Evolutionary conservation across 768 basidiomycete genomes (phyloP).

Genomic region (Boletus edulis): DNA sequence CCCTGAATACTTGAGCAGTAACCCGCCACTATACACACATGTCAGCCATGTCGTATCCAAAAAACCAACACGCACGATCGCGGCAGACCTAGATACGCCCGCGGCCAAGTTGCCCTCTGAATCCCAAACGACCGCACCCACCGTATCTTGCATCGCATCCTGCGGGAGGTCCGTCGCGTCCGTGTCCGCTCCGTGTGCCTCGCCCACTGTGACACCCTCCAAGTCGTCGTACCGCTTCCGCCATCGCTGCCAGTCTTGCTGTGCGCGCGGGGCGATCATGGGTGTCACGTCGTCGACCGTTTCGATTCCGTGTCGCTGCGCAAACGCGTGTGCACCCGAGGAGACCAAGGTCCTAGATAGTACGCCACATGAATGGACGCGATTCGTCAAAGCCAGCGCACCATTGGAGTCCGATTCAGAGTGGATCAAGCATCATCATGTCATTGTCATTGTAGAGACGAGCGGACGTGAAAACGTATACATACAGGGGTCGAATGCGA

Average conservation of each 20-base stretch:
- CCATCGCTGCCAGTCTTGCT: constrained; percentile 62
- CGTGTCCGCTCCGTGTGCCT: not conserved
- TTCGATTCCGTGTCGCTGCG: constrained; percentile 29
- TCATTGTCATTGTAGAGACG: too few species aligned
- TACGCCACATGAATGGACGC: too few species aligned
- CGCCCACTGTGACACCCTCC: constrained; percentile 4
- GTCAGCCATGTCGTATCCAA: not conserved
- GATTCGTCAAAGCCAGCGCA: too few species aligned
- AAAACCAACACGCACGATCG: not conserved
- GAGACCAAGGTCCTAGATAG: constrained; percentile 54
- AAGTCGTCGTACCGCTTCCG: constrained; percentile 36
- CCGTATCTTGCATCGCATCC: constrained; percentile 66
- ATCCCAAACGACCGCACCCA: constrained; percentile 70
- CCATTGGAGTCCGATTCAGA: not conserved
- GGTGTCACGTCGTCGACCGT: constrained; percentile 39
- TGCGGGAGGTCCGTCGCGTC: constrained; percentile 7
- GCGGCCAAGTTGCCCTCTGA: constrained; percentile 48
- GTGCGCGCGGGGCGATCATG: constrained; percentile 50
- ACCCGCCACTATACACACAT: constrained; percentile 55
- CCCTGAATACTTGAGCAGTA: constrained; percentile 74
- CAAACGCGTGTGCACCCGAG: constrained; percentile 60
- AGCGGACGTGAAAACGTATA: not conserved
- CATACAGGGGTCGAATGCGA: constrained; percentile 69
- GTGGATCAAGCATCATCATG: too few species aligned
- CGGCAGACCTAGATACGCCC: constrained; percentile 69